phyloP scores from a whole-genome alignment of 371 early-diverging fungal genomes.

The Mucor racemosus region DNA sequence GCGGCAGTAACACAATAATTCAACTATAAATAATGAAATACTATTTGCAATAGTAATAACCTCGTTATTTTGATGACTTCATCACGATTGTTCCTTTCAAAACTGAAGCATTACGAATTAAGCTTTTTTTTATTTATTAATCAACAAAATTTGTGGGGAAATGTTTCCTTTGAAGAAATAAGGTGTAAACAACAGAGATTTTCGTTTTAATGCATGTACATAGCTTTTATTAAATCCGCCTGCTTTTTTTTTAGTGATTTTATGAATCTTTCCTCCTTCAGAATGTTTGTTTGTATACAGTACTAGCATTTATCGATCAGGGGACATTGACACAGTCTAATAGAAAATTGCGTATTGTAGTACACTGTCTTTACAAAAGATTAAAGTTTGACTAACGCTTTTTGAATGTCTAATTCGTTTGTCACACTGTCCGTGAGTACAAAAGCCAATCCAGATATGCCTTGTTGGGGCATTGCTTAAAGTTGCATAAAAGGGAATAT shows the following conservation, averaged over 20 bases:
- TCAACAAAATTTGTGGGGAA: no score
- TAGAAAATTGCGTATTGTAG: neutral
- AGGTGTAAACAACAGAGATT: no score
- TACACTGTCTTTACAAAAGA: neutral
- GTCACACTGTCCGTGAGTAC: neutral
- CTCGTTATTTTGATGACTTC: no score
- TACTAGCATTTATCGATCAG: neutral
- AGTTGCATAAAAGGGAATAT: no score
- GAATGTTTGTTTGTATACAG: neutral
- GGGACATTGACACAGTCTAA: neutral
- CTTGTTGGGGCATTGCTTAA: neutral
- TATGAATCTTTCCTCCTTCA: neutral
- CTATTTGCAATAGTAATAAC: neutral
- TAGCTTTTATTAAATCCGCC: no score
- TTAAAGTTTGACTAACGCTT: slow-evolving; percentile 2
- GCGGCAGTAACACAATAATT: neutral
- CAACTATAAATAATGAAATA: neutral
- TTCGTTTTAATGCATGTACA: no score
- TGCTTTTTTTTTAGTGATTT: no score
- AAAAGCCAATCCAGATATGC: neutral
- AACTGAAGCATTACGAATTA: no score
- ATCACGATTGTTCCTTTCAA: no score
- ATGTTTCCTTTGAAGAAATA: no score
- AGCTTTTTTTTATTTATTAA: no score
- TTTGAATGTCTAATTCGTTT: neutral